Base-by-base conservation (phyloP, 176 grass and related monocot species). In the Cenchrus fungigraminus region DNA sequence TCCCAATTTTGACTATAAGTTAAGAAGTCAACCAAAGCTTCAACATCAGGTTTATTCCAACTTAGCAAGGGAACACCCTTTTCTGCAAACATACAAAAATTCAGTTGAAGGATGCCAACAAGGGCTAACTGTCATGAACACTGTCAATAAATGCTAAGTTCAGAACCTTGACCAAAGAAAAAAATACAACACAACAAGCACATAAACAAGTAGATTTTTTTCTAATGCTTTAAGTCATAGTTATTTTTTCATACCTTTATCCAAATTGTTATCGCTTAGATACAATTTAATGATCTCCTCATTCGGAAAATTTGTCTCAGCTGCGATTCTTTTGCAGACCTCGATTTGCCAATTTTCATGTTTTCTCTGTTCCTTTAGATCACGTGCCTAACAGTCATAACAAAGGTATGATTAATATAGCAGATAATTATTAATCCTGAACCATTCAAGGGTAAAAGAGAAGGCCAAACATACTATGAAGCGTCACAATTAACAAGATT, bases 291-390 rank as follows among this genome's bases (percentile, higher is more conserved):
- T 99, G 74, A 96, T 96, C 59, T 95, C 91, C 83, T 84, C 84
- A 69, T 99, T 99, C 40, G 93, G 97, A 85, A 96, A 99, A 45
- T 92, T 96, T 64, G 87, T 78, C 91, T 89, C 83, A 57, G 86
- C 86, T 69, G 93, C 84, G 84, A 99, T 91, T 82, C 85, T 94
- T 86, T 91, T 90, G 86, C 81, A 96, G 54, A 94, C 76, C 83
- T 94, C 96, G 51, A 92, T 90, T 88, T 90, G 80, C 97, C 93
- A 99, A 77, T 86, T 99, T 92, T 96, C 93, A 82, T 82, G 84
- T 68, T 25, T 89, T 53, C 59, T 90, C 76, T 92, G 88, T 47
- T 86, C 91, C 88, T 96, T 99, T 56, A 86, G 49, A 47, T 89
- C 73, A 12, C 56, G 88, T 42, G 71, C 86, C 93, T 99, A 76